A percentile compares a stretch with the other conserved stretches of the same genome.
Evolutionary conservation across 331 rosid genomes (phyloP).

Genomic region (Quercus lobata): DNA sequence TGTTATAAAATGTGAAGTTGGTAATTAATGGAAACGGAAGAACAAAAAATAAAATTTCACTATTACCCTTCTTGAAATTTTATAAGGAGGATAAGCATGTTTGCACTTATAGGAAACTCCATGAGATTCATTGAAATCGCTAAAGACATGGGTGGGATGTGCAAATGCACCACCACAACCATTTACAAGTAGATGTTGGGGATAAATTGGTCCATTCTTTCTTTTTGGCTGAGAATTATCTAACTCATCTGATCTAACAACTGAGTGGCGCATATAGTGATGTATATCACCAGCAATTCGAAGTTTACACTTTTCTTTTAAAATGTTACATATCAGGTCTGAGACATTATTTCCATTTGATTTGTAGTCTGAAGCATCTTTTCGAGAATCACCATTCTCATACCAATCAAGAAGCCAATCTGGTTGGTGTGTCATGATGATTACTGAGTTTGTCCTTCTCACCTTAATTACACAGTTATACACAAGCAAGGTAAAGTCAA

Average conservation of each 20-base stretch:
- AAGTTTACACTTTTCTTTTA: conserved; percentile 86
- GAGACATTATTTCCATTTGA: too few relatives aligned
- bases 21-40: not conserved
- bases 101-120: conserved; percentile 66
- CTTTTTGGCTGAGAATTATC: conserved; percentile 43
- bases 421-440: conserved; percentile 89
- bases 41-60: not conserved
- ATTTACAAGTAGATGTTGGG: conserved; percentile 78
- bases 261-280: conserved; percentile 82
- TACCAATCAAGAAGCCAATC: conserved; percentile 95
- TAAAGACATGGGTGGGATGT: conserved; percentile 92
- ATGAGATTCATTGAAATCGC: conserved; percentile 46
- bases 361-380: too few relatives aligned
- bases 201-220: conserved; percentile 33
- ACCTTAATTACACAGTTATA: conserved; percentile 32
- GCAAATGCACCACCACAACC: conserved; percentile 98
- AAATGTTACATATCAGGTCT: conserved; percentile 52
- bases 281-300: conserved; percentile 95
- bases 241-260: too few relatives aligned
- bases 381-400: conserved; percentile 68
- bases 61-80: conserved; percentile 75
- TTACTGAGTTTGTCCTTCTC: conserved; percentile 63
- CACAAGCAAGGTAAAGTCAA: too few relatives aligned
- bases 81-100: conserved; percentile 79
- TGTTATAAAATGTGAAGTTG: not conserved